Percentiles rank a stretch among this genome's conserved stretches.
Evolutionary conservation across 2,329 filamentous ascomycete genomes (phyloP).

Genomic region (Aureobasidium melanogenum): DNA sequence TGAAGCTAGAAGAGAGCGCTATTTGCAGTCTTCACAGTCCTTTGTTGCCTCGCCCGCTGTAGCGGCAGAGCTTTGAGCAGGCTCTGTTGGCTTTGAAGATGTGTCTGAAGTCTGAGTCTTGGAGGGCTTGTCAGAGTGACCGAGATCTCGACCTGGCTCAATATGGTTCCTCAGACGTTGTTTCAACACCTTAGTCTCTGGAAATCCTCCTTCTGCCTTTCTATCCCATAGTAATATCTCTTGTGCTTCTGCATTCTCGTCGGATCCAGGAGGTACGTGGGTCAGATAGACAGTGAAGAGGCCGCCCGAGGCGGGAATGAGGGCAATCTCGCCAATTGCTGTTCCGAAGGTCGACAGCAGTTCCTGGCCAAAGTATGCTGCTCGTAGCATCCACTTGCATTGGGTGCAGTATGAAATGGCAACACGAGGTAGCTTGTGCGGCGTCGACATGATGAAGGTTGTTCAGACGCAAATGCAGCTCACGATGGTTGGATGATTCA

Average conservation of each 20-base stretch:
- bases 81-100: background rate
- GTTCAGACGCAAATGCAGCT: background rate
- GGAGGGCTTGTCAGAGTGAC: slow-evolving; percentile 50
- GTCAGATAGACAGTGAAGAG: slow-evolving; percentile 67
- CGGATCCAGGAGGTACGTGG: slow-evolving; percentile 18
- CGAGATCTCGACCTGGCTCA: slow-evolving; percentile 67
- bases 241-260: slow-evolving; percentile 17
- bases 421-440: slow-evolving; percentile 53
- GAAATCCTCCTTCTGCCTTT: slow-evolving; percentile 79
- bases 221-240: slow-evolving; percentile 74
- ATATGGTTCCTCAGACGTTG: slow-evolving; percentile 73
- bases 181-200: slow-evolving; percentile 88
- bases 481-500: background rate
- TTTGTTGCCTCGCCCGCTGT: background rate
- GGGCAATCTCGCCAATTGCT: slow-evolving; percentile 73
- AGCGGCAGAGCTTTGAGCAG: background rate
- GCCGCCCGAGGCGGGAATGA: slow-evolving; percentile 78
- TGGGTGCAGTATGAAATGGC: slow-evolving; percentile 91
- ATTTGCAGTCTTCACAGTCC: slow-evolving; percentile 12
- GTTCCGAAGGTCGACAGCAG: slow-evolving; percentile 86
- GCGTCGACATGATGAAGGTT: background rate
- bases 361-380: slow-evolving; percentile 76
- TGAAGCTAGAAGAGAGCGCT: background rate
- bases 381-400: slow-evolving; percentile 42
- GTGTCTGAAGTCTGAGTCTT: background rate